These are phyloP conservation scores for Calonectria crousiana DNA, from an alignment of 2,329 filamentous ascomycete genomes.

Conservation along the genomic window DNA sequence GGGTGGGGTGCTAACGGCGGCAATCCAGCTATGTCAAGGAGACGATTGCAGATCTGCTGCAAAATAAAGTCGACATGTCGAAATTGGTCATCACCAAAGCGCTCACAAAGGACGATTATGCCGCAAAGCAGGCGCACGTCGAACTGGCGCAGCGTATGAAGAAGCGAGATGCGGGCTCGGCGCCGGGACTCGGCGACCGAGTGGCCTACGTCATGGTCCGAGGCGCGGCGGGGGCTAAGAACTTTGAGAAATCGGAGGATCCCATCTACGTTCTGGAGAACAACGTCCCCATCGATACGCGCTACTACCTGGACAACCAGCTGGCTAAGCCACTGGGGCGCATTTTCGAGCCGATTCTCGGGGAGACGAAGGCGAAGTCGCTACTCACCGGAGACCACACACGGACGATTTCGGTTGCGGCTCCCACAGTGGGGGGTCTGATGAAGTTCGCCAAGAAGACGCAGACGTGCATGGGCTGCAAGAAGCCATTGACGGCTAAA, in stretches of 20 bases:
- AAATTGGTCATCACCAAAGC: conserved; percentile 99
- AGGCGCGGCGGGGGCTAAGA: conserved; percentile 88
- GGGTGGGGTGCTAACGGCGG: conserved; percentile 51
- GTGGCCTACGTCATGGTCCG: conserved; percentile 99
- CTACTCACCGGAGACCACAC: conserved; percentile 95
- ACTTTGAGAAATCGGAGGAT: conserved; percentile 97
- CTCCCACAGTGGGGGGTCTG: conserved; percentile 88
- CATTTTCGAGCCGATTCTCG: conserved; percentile 98
- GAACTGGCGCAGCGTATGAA: conserved; percentile 96
- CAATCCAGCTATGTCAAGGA: conserved; percentile 87
- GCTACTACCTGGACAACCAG: conserved; percentile 99
- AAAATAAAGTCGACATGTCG: conserved; percentile 99
- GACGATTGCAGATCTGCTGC: conserved; percentile 92
- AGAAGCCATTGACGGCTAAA: conserved; percentile 88
- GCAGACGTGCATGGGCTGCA: conserved; percentile 98
- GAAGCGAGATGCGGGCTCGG: conserved; percentile 95
- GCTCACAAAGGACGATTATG: conserved; percentile 89
- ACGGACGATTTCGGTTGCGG: conserved; percentile 91
- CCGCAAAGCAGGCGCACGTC: conserved; percentile 93
- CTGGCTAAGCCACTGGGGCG: conserved; percentile 92
- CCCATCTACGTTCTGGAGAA: conserved; percentile 97
- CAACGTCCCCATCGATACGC: conserved; percentile 97
- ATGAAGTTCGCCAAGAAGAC: conserved; percentile 99
- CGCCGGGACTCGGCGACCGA: conserved; percentile 91
- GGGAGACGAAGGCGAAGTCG: conserved; percentile 89